Percentiles rank a stretch among this genome's conserved stretches.
These are phyloP conservation scores for Liquidambar formosana DNA, from an alignment of 164 flowering plant species.

Conservation along the genomic window DNA sequence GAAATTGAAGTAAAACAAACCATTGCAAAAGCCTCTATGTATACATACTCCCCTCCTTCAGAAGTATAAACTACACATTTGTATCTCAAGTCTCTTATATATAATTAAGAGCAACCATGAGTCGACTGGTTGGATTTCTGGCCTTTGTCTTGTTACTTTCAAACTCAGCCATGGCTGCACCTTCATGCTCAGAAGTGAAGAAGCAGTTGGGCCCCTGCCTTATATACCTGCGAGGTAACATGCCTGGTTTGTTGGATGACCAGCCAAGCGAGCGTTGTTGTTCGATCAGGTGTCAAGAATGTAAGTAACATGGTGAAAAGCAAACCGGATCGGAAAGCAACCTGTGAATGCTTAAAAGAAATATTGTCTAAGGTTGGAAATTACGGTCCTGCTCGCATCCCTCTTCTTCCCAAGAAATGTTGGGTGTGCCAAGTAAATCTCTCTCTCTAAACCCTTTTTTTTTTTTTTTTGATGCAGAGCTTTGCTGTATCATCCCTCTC, in stretches of 20 bases:
- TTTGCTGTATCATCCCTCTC: too few species aligned
- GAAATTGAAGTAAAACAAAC: too few species aligned
- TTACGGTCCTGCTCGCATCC: conserved; percentile 18
- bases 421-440: conserved; percentile 22
- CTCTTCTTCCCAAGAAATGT: conserved; percentile 23
- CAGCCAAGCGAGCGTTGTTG: conserved; percentile 38
- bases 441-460: too few species aligned
- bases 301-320: neutral
- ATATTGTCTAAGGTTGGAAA: conserved; percentile 2
- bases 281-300: conserved; percentile 18
- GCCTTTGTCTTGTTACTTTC: conserved; percentile 9
- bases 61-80: too few species aligned
- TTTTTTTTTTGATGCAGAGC: too few species aligned
- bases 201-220: conserved; percentile 27
- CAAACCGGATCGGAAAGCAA: conserved; percentile 15
- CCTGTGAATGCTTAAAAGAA: conserved; percentile 33
- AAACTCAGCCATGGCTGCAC: conserved; percentile 5
- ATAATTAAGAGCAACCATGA: conserved; percentile 10
- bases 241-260: neutral
- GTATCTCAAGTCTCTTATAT: too few species aligned
- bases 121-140: neutral
- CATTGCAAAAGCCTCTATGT: too few species aligned
- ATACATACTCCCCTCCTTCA: too few species aligned
- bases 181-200: conserved; percentile 1
- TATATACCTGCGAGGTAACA: conserved; percentile 12